Conservation (phyloP, 208 protist species). For the Trypanosoma platydactyli region DNA sequence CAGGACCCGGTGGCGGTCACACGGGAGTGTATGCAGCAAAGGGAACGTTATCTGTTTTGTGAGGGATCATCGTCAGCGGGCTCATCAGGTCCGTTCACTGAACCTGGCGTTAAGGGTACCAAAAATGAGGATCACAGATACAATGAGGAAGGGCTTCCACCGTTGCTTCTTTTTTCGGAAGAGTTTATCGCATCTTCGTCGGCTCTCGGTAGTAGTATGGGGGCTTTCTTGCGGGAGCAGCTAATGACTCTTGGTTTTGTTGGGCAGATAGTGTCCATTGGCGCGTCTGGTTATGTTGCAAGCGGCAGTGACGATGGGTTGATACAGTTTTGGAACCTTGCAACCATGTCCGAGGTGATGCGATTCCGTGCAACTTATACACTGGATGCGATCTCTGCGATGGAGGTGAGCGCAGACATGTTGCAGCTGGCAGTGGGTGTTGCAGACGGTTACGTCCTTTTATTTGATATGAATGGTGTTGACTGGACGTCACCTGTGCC, state of each 20-base stretch:
- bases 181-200: conserved; percentile 16
- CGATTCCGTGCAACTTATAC: conserved; percentile 59
- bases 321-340: conserved; percentile 82
- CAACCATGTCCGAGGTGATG: conserved; percentile 54
- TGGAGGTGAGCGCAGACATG: conserved; percentile 30
- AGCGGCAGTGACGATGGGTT: conserved; percentile 76
- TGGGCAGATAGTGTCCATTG: conserved; percentile 38
- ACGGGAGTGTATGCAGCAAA: conserved; percentile 27
- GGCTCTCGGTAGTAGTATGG: conserved; percentile 8
- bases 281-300: conserved; percentile 44
- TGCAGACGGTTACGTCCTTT: conserved; percentile 49
- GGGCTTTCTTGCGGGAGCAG: conserved; percentile 28
- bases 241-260: conserved; percentile 40
- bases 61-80: conserved; percentile 6
- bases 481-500: conserved; percentile 17
- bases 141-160: conserved; percentile 10
- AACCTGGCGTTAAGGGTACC: not conserved
- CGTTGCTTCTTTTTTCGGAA: conserved; percentile 29
- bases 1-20: conserved; percentile 30
- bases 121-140: not conserved
- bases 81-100: not conserved
- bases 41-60: conserved; percentile 31
- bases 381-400: conserved; percentile 56
- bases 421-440: conserved; percentile 55
- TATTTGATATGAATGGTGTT: conserved; percentile 54